phyloP scores from a whole-genome alignment of 257 asterid genomes.

The Linderniella brevidens region DNA sequence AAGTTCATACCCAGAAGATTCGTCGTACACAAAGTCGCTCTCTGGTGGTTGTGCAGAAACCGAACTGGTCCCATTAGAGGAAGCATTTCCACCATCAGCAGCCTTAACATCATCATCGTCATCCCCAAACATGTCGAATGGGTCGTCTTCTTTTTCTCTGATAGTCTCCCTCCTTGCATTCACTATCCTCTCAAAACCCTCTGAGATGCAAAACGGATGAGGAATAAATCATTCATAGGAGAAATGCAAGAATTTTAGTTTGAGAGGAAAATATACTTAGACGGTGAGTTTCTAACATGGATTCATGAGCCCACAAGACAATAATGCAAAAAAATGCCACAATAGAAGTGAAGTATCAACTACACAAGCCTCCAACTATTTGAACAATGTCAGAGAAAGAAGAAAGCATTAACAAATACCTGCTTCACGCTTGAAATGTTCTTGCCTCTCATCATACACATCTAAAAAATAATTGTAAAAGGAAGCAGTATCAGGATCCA shows the following conservation, averaged over 20 bases:
- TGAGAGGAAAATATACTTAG: background rate
- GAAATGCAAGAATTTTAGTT: background rate
- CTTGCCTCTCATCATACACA: constrained; percentile 86
- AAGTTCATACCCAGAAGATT: constrained; percentile 61
- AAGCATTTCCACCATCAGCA: constrained; percentile 18
- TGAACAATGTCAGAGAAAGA: background rate
- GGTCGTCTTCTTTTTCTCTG: constrained; percentile 20
- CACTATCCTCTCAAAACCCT: constrained; percentile 69
- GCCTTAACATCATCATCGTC: constrained; percentile 41
- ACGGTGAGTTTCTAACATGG: background rate
- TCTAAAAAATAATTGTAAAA: constrained; percentile 29
- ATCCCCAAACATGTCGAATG: constrained; percentile 75
- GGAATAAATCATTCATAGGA: background rate
- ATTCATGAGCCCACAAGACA: background rate
- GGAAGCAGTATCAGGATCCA: constrained; percentile 4
- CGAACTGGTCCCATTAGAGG: constrained; percentile 26
- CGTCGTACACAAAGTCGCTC: constrained; percentile 64
- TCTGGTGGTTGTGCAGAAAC: constrained; percentile 21
- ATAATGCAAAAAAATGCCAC: constrained; percentile 1
- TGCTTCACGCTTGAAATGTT: constrained; percentile 83
- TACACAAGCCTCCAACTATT: background rate
- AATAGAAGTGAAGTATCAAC: constrained; percentile 3
- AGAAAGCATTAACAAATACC: constrained; percentile 26
- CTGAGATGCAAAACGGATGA: constrained; percentile 22
- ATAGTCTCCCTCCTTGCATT: constrained; percentile 20